Percentiles rank a stretch among this genome's conserved stretches.
Conservation (phyloP, 2,329 filamentous ascomycete species). For the Venturia nashicola region DNA sequence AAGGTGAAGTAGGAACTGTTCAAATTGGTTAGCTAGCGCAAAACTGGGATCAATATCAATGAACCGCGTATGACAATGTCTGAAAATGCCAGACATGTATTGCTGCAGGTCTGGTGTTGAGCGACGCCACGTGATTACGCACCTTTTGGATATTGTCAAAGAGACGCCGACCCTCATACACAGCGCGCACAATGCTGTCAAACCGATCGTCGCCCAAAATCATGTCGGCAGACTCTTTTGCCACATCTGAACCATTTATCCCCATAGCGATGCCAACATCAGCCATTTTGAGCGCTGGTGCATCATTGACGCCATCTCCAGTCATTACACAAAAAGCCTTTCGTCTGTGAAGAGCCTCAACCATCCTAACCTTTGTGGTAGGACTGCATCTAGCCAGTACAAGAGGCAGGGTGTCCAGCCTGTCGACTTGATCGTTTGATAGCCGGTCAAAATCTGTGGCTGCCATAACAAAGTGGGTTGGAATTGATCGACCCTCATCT, state of each 20-base stretch:
- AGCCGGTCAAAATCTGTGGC: slow-evolving; percentile 33
- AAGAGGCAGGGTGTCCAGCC: slow-evolving; percentile 28
- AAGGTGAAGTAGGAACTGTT: slow-evolving; percentile 44
- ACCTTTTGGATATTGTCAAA: slow-evolving; percentile 31
- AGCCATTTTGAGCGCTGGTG: slow-evolving; percentile 27
- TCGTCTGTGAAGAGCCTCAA: slow-evolving; percentile 27
- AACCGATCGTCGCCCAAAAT: slow-evolving; percentile 30
- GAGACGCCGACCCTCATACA: slow-evolving; percentile 27
- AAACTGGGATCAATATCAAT: slow-evolving; percentile 16
- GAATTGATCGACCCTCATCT: slow-evolving; percentile 18
- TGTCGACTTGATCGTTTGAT: slow-evolving; percentile 30
- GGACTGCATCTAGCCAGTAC: slow-evolving; percentile 35
- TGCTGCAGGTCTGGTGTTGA: not conserved
- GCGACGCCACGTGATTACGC: not conserved
- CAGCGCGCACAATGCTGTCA: slow-evolving; percentile 28
- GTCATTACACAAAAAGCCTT: slow-evolving; percentile 30
- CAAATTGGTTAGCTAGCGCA: too few species aligned
- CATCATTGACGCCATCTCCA: slow-evolving; percentile 30
- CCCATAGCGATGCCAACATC: slow-evolving; percentile 32
- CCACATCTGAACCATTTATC: slow-evolving; percentile 24
- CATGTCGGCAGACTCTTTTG: slow-evolving; percentile 29
- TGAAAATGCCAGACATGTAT: not conserved
- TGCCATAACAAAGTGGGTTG: slow-evolving; percentile 25
- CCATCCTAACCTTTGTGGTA: slow-evolving; percentile 35
- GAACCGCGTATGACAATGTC: slow-evolving; percentile 12